Conservation (phyloP, 2,329 filamentous ascomycete genomes). For the Ascochyta rabiei region DNA sequence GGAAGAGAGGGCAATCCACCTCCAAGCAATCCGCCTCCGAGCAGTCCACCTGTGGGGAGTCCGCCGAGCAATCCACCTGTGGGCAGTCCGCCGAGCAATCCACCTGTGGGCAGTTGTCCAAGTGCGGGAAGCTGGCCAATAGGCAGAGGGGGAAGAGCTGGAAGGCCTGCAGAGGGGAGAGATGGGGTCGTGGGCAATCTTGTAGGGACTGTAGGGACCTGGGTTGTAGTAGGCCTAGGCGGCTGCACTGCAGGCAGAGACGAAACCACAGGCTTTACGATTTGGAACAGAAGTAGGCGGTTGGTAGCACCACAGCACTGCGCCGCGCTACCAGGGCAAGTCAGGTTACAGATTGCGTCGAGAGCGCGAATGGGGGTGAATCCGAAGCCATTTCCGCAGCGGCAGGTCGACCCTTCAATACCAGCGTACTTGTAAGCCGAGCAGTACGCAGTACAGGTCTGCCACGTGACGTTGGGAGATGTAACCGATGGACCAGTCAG, state of each 20-base stretch:
- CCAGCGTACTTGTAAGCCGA: background rate
- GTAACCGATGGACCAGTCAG: background rate
- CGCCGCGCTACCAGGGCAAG: background rate
- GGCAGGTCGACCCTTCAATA: constrained; percentile 8
- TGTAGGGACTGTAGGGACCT: background rate
- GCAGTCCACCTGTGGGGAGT: too few species aligned
- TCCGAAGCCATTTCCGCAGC: constrained; percentile 1
- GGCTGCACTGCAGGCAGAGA: background rate
- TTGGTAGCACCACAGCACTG: constrained; percentile 7
- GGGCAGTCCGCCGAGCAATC: too few species aligned
- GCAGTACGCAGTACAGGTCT: background rate
- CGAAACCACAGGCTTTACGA: background rate
- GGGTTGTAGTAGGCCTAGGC: background rate
- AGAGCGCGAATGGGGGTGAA: background rate
- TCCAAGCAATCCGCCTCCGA: too few species aligned
- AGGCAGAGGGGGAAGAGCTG: too few species aligned
- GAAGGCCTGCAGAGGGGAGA: too few species aligned
- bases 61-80: too few species aligned
- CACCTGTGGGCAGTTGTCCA: too few species aligned
- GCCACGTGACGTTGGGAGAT: background rate
- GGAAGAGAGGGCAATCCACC: background rate
- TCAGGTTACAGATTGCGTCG: constrained; percentile 1
- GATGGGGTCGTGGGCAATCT: background rate
- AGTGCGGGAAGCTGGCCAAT: too few species aligned
- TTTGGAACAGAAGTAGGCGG: constrained; percentile 6